Evolutionary conservation across 2,329 filamentous ascomycete genomes (phyloP).

Genomic region (Aspergillus proliferans): DNA sequence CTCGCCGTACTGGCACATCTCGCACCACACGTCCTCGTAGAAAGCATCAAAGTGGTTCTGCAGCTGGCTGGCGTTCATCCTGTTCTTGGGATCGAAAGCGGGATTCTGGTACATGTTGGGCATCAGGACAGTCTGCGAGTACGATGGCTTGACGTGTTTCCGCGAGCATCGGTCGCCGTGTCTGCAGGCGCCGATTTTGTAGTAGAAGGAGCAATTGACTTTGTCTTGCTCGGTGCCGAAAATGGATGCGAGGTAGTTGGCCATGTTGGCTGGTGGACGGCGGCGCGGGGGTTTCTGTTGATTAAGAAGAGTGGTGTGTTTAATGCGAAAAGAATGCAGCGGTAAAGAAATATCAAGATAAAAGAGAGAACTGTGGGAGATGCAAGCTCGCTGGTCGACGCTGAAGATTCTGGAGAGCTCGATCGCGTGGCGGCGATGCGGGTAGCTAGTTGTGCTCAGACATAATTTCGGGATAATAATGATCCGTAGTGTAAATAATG

Average conservation of each 20-base stretch:
- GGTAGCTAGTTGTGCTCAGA: background rate
- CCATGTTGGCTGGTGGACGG: conserved; percentile 53
- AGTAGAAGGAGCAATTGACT: conserved; percentile 99
- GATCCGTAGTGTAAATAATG: background rate
- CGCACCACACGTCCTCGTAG: conserved; percentile 99
- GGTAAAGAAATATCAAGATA: background rate
- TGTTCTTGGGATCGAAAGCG: conserved; percentile 90
- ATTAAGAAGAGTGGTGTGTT: background rate
- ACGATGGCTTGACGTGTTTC: conserved; percentile 98
- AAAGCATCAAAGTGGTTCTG: conserved; percentile 99
- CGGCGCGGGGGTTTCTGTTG: background rate
- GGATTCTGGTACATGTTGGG: conserved; percentile 99
- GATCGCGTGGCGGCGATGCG: conserved; percentile 5
- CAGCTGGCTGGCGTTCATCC: conserved; percentile 92
- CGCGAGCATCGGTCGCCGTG: conserved; percentile 97
- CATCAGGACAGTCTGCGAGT: conserved; percentile 94
- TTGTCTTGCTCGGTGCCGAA: conserved; percentile 99
- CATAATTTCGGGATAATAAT: background rate
- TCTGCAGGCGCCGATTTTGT: conserved; percentile 98
- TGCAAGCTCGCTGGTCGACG: conserved; percentile 12
- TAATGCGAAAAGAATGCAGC: background rate
- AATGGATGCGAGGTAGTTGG: conserved; percentile 97
- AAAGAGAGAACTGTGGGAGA: conserved; percentile 1
- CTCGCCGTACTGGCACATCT: conserved; percentile 98
- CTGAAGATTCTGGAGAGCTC: conserved; percentile 34